Conservation (phyloP, 305 asterid species). For the Solanum aculeatissimum region DNA sequence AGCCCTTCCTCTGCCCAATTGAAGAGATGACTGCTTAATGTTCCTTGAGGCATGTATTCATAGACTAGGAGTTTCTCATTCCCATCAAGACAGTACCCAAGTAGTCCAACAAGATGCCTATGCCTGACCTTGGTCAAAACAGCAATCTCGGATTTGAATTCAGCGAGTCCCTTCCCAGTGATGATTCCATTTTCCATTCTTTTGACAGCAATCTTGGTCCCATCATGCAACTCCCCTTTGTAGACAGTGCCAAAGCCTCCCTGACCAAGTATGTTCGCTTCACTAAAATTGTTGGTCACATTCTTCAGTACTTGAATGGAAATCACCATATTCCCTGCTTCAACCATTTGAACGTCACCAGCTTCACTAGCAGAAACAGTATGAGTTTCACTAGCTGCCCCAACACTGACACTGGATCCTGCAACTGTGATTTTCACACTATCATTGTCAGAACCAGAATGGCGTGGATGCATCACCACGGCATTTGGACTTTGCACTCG, state of each 20-base stretch:
- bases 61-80: conserved; percentile 83
- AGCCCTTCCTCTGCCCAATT: conserved; percentile 69
- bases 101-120: conserved; percentile 83
- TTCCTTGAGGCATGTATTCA: conserved; percentile 93
- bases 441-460: conserved; percentile 75
- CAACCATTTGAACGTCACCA: conserved; percentile 72
- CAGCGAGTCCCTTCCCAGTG: conserved; percentile 63
- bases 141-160: conserved; percentile 86
- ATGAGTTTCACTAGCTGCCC: conserved; percentile 44
- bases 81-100: conserved; percentile 90
- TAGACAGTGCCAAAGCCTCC: conserved; percentile 96
- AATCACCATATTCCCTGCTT: conserved; percentile 83
- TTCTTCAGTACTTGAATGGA: conserved; percentile 76
- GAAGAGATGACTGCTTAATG: conserved; percentile 64
- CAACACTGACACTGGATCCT: conserved; percentile 67
- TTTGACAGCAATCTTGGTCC: conserved; percentile 88
- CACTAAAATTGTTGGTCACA: conserved; percentile 69
- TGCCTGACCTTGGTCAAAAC: conserved; percentile 88
- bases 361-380: conserved; percentile 41
- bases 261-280: conserved; percentile 60
- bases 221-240: conserved; percentile 88
- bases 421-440: conserved; percentile 85
- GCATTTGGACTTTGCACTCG: conserved; percentile 77
- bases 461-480: conserved; percentile 71
- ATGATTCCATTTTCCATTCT: conserved; percentile 88